Conservation (phyloP, 2,329 filamentous ascomycete species). For the Aspergillus bombycis region DNA sequence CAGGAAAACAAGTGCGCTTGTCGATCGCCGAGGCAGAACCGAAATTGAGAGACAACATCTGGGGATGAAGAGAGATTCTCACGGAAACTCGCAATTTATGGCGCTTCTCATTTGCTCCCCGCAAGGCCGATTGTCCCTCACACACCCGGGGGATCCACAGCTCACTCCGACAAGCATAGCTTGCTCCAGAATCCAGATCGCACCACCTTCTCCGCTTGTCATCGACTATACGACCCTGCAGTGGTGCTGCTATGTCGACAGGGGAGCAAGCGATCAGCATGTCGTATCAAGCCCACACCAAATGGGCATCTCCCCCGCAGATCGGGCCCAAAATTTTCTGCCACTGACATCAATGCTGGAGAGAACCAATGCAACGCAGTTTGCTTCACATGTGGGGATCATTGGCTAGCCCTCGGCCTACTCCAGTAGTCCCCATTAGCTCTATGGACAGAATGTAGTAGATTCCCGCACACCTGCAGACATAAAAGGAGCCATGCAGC, state of each 20-base stretch:
- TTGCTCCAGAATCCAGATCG: constrained; percentile 16
- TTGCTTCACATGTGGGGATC: constrained; percentile 25
- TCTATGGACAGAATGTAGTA: constrained; percentile 14
- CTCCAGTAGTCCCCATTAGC: constrained; percentile 6
- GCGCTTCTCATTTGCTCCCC: constrained; percentile 12
- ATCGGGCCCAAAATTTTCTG: constrained; percentile 6
- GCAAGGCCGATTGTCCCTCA: constrained; percentile 13
- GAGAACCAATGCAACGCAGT: constrained; percentile 13
- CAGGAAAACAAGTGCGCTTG: constrained; percentile 9
- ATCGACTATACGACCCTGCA: constrained; percentile 11
- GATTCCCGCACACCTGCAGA: constrained; percentile 12
- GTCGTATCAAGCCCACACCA: constrained; percentile 11
- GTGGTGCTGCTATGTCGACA: constrained; percentile 2
- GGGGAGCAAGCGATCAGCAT: constrained; percentile 10
- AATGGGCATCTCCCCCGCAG: constrained; percentile 19
- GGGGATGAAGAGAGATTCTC: constrained; percentile 9
- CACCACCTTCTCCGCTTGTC: constrained; percentile 8
- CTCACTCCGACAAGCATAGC: constrained; percentile 13
- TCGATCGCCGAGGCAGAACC: constrained; percentile 18
- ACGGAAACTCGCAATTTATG: constrained; percentile 22
- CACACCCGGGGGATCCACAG: constrained; percentile 10
- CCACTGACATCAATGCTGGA: constrained; percentile 13
- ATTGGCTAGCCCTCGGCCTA: constrained; percentile 17
- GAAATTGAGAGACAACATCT: constrained; percentile 11
- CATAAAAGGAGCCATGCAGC: constrained; percentile 22